These are phyloP conservation scores for Xylaria palmicola DNA, from an alignment of 495 filamentous ascomycete species.

Conservation along the genomic window DNA sequence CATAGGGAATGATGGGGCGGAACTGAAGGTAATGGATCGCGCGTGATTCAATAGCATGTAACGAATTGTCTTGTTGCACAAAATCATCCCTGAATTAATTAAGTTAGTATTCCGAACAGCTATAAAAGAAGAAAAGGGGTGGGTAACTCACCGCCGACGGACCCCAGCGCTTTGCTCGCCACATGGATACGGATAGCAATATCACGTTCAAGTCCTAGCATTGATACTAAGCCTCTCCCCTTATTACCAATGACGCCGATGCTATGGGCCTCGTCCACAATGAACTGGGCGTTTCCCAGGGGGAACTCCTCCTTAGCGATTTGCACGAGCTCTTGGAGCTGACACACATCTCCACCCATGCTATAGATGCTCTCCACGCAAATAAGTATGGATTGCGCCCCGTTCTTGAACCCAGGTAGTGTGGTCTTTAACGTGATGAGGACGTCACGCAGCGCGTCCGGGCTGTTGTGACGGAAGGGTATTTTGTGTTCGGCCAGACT, in stretches of 20 bases:
- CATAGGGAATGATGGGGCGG: slow-evolving; percentile 49
- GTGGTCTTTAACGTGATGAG: too few relatives aligned
- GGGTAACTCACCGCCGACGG: slow-evolving; percentile 63
- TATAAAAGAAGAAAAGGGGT: too few relatives aligned
- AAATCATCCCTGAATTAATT: too few relatives aligned
- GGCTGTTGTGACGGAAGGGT: too few relatives aligned
- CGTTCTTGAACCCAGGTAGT: too few relatives aligned
- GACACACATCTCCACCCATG: slow-evolving; percentile 66
- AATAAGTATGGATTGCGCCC: slow-evolving; percentile 42
- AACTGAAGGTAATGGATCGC: slow-evolving; percentile 49
- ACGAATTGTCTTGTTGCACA: slow-evolving; percentile 40
- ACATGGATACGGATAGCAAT: slow-evolving; percentile 59
- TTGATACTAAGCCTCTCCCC: slow-evolving; percentile 56
- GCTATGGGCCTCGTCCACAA: slow-evolving; percentile 65
- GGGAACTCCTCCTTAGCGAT: slow-evolving; percentile 52
- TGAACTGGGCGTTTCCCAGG: slow-evolving; percentile 52
- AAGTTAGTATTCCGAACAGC: too few relatives aligned
- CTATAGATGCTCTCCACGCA: slow-evolving; percentile 63
- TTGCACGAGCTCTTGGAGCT: slow-evolving; percentile 50
- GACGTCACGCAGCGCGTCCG: too few relatives aligned
- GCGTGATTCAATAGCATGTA: slow-evolving; percentile 43
- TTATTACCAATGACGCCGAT: slow-evolving; percentile 56
- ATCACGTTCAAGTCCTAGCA: slow-evolving; percentile 56
- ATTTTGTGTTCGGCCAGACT: too few relatives aligned
- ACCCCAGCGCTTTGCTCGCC: slow-evolving; percentile 61